phyloP scores from a whole-genome alignment of 805 yeast species.

The Metschnikowia arizonensis region DNA sequence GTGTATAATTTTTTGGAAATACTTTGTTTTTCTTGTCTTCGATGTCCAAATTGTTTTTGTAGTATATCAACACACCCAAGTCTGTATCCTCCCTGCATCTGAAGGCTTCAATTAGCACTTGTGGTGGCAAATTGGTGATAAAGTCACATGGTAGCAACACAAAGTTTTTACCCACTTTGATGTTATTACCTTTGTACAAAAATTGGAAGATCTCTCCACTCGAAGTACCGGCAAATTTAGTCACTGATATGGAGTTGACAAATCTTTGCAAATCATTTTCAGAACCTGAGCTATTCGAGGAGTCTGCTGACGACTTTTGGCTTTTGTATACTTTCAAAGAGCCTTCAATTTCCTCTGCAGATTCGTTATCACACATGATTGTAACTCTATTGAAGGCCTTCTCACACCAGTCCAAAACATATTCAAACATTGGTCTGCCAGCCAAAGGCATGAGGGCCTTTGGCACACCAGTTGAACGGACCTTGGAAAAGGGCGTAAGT shows the following conservation, averaged over 20 bases:
- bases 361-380: constrained; percentile 52
- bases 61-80: constrained; percentile 72
- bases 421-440: constrained; percentile 81
- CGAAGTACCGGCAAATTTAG: constrained; percentile 22
- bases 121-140: constrained; percentile 88
- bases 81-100: constrained; percentile 66
- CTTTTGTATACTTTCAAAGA: constrained; percentile 47
- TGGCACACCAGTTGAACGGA: constrained; percentile 59
- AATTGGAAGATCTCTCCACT: constrained; percentile 62
- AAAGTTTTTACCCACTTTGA: constrained; percentile 41
- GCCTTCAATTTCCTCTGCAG: constrained; percentile 43
- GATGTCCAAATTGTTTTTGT: constrained; percentile 67
- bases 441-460: constrained; percentile 90
- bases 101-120: constrained; percentile 77
- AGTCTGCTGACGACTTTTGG: constrained; percentile 25
- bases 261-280: constrained; percentile 17
- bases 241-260: constrained; percentile 22
- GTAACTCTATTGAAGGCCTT: constrained; percentile 67
- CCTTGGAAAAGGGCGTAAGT: constrained; percentile 67
- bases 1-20: constrained; percentile 62
- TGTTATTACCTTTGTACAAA: constrained; percentile 39
- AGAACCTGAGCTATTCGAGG: constrained; percentile 15
- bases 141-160: constrained; percentile 94
- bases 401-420: constrained; percentile 91
- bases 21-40: constrained; percentile 65